These are phyloP conservation scores for Trichoderma koningiopsis DNA, from an alignment of 2,329 filamentous ascomycete species.

Conservation along the genomic window DNA sequence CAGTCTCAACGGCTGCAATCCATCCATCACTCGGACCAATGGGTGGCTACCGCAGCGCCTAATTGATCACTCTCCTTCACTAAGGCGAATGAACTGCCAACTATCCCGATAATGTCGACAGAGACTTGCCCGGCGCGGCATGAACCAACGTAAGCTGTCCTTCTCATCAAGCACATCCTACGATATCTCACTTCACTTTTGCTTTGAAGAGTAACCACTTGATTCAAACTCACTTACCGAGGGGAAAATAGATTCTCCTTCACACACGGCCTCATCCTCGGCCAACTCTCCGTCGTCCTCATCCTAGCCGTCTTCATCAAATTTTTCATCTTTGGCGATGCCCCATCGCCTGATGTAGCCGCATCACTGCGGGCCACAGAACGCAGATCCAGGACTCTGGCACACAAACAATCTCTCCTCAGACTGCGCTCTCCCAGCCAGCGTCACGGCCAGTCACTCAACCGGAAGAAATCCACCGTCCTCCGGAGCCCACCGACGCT, in stretches of 20 bases:
- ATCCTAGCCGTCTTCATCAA: constrained; percentile 95
- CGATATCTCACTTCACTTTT: not conserved
- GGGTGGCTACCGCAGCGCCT: not conserved
- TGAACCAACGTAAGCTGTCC: constrained; percentile 50
- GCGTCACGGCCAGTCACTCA: constrained; percentile 49
- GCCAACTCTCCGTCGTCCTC: constrained; percentile 88
- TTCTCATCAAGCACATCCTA: not conserved
- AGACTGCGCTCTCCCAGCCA: constrained; percentile 56
- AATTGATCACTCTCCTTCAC: not conserved
- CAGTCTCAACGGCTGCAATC: not conserved
- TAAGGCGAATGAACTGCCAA: not conserved
- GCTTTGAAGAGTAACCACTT: not conserved
- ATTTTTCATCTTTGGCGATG: constrained; percentile 99
- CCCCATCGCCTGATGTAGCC: constrained; percentile 78
- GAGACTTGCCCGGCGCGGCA: constrained; percentile 46
- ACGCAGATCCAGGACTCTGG: constrained; percentile 70
- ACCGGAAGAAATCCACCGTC: constrained; percentile 70
- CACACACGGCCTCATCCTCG: constrained; percentile 88
- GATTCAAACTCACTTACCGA: not conserved
- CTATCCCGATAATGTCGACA: constrained; percentile 38
- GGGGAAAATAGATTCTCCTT: constrained; percentile 70
- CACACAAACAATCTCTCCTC: constrained; percentile 74
- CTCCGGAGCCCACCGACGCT: constrained; percentile 72
- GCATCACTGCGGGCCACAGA: constrained; percentile 75
- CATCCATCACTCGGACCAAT: not conserved